Evolutionary conservation across 371 early-diverging fungal genomes (phyloP), one percentile per base, ranked within the genome.

Genomic region (Syncephalastrum racemosum): DNA sequence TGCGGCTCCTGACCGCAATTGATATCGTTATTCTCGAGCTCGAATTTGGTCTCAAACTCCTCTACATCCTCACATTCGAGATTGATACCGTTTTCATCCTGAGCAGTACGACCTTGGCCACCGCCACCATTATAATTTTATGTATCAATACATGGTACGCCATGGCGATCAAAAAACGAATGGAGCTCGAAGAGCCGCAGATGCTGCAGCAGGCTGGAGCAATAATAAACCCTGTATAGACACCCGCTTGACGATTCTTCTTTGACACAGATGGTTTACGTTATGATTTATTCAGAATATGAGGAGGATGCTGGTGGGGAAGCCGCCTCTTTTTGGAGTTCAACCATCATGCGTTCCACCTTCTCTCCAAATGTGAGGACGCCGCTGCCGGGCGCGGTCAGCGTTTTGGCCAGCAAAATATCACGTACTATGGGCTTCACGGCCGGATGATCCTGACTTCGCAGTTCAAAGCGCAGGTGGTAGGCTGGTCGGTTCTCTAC

Each of bases 41-140:
- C 6, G 75, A 75, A 48, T 71, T 75, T 52, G 72, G 75, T 31
- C 59, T 75, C 25, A 71, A 75, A 43, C 53, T 75, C n/a, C 71
- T 58, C 52, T 75, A 75, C 45, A 66, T 75, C 19, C 53, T 75
- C 15, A 52, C 52, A 4, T 75, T 75, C 49, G 72, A 75, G 39
- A 62, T 75, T 14, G 72, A 75, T 50, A 69, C 66, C 0, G 62
- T 71, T 0, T 69, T 75, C 7, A 53, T 75, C 4, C 53, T 69
- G 13, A 69, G 72, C 40, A 75, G 70, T 20, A 59, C 63, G 0
- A 75, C 72, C 0, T 50, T 71, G 10, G 64, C 46, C 6, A 45
- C 19, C n/a, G 15, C 22, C 46, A 19, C 16, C 22, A 16, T 45
- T 2, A 45, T 45, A 2, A 22, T 45, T 45, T n/a, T 45, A 10